These are phyloP conservation scores for Hawksworthiomyces lignivorus DNA, from an alignment of 2,329 filamentous ascomycete genomes.

Conservation along the genomic window DNA sequence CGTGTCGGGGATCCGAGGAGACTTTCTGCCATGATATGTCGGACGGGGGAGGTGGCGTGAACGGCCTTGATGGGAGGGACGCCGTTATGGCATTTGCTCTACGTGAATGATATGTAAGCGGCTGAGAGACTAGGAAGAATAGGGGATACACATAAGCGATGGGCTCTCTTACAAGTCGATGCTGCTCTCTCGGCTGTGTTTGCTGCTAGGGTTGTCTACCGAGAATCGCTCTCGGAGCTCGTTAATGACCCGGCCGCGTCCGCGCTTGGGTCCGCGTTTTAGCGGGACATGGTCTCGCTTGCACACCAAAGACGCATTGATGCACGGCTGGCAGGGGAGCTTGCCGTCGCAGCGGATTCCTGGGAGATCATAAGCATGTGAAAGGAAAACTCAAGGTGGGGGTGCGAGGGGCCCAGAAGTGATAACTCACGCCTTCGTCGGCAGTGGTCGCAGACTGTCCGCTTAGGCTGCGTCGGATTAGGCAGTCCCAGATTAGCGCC, in stretches of 20 bases:
- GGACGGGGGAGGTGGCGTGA: conserved; percentile 12
- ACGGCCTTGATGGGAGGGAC: conserved; percentile 19
- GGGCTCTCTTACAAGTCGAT: conserved; percentile 17
- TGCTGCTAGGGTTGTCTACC: conserved; percentile 27
- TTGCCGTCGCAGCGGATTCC: conserved; percentile 38
- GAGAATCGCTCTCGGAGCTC: conserved; percentile 44
- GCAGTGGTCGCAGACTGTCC: conserved; percentile 39
- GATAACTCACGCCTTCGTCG: conserved; percentile 31
- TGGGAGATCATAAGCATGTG: conserved; percentile 13
- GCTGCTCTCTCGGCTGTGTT: conserved; percentile 31
- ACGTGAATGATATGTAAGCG: not conserved
- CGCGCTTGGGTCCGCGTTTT: conserved; percentile 57
- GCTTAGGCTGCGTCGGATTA: conserved; percentile 20
- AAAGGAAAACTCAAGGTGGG: too few relatives aligned
- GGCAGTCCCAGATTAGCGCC: not conserved
- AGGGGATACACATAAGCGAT: not conserved
- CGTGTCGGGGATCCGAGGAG: conserved; percentile 23
- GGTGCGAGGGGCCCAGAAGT: too few relatives aligned
- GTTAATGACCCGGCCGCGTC: conserved; percentile 54
- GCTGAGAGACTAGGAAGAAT: too few relatives aligned
- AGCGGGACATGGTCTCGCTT: conserved; percentile 58
- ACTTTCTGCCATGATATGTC: conserved; percentile 24
- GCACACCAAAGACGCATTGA: conserved; percentile 50
- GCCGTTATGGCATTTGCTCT: conserved; percentile 10
- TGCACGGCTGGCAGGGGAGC: conserved; percentile 53